Percentiles rank a stretch among this genome's conserved stretches.
phyloP scores from a whole-genome alignment of 441 rosid genomes.

The Metrosideros polymorpha region DNA sequence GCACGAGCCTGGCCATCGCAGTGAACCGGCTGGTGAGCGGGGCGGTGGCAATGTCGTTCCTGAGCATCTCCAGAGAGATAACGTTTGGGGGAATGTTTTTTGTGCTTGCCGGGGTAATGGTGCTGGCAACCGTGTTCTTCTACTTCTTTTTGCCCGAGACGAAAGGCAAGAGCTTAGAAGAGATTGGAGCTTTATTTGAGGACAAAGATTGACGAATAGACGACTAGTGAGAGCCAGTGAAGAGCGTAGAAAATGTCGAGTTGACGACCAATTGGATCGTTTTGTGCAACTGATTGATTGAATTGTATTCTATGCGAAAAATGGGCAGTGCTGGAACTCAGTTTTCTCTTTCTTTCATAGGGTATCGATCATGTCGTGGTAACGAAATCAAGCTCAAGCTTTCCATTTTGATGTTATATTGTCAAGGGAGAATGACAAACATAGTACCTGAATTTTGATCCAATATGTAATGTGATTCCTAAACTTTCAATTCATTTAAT shows the following conservation, averaged over 20 bases:
- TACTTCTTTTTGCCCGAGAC: slow-evolving; percentile 41
- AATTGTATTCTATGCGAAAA: background rate
- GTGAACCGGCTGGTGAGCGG: slow-evolving; percentile 17
- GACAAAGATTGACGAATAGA: background rate
- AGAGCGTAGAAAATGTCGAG: background rate
- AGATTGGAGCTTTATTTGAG: slow-evolving; percentile 3
- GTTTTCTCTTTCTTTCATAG: background rate
- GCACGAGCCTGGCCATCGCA: slow-evolving; percentile 13
- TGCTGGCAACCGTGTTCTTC: slow-evolving; percentile 14
- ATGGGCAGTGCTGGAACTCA: background rate
- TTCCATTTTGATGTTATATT: background rate
- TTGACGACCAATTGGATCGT: background rate
- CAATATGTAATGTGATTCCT: no score
- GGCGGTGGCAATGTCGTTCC: slow-evolving; percentile 44
- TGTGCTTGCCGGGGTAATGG: slow-evolving; percentile 36
- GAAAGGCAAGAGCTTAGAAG: slow-evolving; percentile 34
- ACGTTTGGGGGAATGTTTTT: slow-evolving; percentile 44
- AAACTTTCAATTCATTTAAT: no score
- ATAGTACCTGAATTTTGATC: no score
- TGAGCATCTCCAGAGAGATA: slow-evolving; percentile 22
- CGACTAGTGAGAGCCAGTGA: background rate
- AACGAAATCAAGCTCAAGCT: background rate
- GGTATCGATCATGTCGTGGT: background rate
- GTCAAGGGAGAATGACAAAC: no score
- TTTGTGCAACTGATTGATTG: background rate